Evolutionary conservation across 2,329 filamentous ascomycete species (phyloP), one percentile per base, ranked within the genome.

Genomic region (Dactylella cylindrospora): DNA sequence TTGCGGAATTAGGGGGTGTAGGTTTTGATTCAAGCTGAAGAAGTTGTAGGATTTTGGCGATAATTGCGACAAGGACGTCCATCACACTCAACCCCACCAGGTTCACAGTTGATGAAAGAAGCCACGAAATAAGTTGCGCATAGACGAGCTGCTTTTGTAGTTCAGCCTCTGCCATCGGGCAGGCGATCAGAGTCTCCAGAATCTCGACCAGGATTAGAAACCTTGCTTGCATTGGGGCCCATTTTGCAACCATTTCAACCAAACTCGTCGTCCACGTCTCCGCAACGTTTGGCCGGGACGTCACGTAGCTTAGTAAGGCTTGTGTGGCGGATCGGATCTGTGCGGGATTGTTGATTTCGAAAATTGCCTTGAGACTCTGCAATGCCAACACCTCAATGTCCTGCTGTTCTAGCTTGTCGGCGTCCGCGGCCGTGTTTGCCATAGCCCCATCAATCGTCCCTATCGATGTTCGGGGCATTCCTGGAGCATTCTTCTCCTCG

Each of bases 11-110:
- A n/a, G 73, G 70, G 0, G 50, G 67, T 68, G 68, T 38, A 57
- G 66, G n/a, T 65, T 61, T 46, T 46, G 60, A 35, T 75, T 76
- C 75, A 22, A 88, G 78, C 68, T 88, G 86, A 10, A 95, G 78
- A 6, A 95, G 76, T 68, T 84, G 80, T 67, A 89, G 82, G 71
- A 91, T 86, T 70, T 95, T 89, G 66, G 88, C 85, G 65, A 96
- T 82, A 10, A 98, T 78, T 1, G 89, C 86, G 10, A 95, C 78
- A 22, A 97, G 77, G 13, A 97, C 84, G 71, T 98, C 93, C 84
- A 97, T 97, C 46, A 97, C 86, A 71, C 90, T 96, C 38, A 98
- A 77, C 1, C 93, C 93, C 64, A 98, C 96, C 70, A 97, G 79
- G 73, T 96, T 97, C 70, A 95, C 84, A 33, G 91, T 84, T 0